Conservation (phyloP, 2,329 filamentous ascomycete genomes). For the Fusarium bactridioides region DNA sequence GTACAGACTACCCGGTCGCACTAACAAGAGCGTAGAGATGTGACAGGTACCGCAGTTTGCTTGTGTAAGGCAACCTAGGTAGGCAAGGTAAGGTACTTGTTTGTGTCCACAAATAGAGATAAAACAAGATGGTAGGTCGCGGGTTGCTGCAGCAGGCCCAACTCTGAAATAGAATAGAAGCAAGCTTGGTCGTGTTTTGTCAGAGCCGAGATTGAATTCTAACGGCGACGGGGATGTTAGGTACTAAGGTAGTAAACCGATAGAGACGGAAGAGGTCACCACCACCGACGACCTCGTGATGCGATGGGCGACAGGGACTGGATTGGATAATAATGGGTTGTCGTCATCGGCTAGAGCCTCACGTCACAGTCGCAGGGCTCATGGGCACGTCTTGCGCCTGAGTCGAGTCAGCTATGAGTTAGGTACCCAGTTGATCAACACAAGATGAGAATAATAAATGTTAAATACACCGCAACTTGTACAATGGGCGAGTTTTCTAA, state of each 20-base stretch:
- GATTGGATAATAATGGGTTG: slow-evolving; percentile 28
- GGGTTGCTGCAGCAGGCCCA: slow-evolving; percentile 17
- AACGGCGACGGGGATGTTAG: background rate
- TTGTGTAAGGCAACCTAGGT: background rate
- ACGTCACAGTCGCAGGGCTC: slow-evolving; percentile 35
- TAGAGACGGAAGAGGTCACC: slow-evolving; percentile 13
- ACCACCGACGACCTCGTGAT: slow-evolving; percentile 41
- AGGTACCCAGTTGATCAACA: background rate
- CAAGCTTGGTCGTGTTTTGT: background rate
- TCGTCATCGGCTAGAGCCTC: slow-evolving; percentile 42
- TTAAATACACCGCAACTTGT: slow-evolving; percentile 4
- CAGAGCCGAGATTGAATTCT: background rate
- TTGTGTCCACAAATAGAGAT: slow-evolving; percentile 9
- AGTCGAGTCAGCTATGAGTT: background rate
- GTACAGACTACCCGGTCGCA: slow-evolving; percentile 12
- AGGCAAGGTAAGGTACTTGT: background rate
- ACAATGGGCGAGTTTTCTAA: background rate
- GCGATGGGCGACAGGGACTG: slow-evolving; percentile 36
- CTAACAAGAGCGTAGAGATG: slow-evolving; percentile 4
- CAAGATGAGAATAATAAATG: background rate
- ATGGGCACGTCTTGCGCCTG: slow-evolving; percentile 12
- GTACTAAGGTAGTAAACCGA: background rate
- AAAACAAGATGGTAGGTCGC: background rate
- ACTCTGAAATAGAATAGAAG: background rate
- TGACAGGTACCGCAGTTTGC: slow-evolving; percentile 4